A percentile compares a stretch with the other conserved stretches of the same genome.
These are phyloP conservation scores for Fusarium xyrophilum DNA, from an alignment of 2,329 filamentous ascomycete species.

Conservation along the genomic window DNA sequence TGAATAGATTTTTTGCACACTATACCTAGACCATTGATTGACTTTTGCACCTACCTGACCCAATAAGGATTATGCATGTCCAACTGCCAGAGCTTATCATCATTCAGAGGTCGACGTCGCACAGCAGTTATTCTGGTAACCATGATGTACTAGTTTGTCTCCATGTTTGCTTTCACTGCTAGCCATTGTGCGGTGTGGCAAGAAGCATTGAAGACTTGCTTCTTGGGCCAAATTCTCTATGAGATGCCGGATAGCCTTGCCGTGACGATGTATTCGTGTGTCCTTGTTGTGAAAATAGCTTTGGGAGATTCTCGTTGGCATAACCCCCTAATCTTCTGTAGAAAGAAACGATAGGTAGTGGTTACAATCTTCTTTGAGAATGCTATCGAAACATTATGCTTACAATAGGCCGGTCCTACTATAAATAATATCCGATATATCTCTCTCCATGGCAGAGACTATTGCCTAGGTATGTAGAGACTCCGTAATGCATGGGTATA, in stretches of 20 bases:
- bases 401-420: not conserved
- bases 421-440: not conserved
- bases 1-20: constrained; percentile 43
- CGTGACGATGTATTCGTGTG: not conserved
- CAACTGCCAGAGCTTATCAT: not conserved
- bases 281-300: not conserved
- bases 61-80: not conserved
- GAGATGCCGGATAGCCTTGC: not conserved
- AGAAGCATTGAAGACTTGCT: not conserved
- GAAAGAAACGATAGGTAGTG: not conserved
- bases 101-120: not conserved
- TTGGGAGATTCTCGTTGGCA: not conserved
- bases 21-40: constrained; percentile 14
- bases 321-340: not conserved
- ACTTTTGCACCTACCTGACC: not conserved
- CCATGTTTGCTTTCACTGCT: not conserved
- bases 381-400: not conserved
- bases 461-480: not conserved
- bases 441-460: not conserved
- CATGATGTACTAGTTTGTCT: not conserved
- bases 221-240: not conserved
- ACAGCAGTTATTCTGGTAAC: not conserved
- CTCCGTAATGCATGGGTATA: not conserved
- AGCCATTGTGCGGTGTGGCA: not conserved
- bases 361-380: not conserved